Conservation (phyloP, 2,329 filamentous ascomycete genomes). For the Thielaviopsis punctulata region DNA sequence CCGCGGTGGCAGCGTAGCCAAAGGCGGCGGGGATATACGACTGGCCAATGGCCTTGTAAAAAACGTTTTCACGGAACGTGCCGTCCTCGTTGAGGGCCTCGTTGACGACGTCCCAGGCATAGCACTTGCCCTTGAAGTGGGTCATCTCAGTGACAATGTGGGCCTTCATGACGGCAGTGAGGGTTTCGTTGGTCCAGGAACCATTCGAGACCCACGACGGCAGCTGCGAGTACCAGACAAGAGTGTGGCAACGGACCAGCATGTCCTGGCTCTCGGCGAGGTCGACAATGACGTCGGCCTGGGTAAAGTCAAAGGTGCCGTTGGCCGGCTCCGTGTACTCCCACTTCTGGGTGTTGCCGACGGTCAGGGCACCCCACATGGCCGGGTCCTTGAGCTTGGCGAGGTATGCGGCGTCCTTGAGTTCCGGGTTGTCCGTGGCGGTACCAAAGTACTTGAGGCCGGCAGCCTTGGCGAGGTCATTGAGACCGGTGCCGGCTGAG, state of each 20-base stretch:
- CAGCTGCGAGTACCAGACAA: conserved; percentile 32
- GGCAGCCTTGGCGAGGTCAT: conserved; percentile 32
- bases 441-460: conserved; percentile 44
- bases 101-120: conserved; percentile 50
- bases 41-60: conserved; percentile 36
- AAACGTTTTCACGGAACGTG: conserved; percentile 33
- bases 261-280: conserved; percentile 26
- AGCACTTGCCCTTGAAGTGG: conserved; percentile 42
- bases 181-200: conserved; percentile 38
- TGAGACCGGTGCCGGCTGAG: conserved; percentile 21
- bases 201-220: conserved; percentile 16
- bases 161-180: conserved; percentile 32
- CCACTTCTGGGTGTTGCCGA: conserved; percentile 45
- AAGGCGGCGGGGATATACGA: conserved; percentile 42
- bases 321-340: conserved; percentile 40
- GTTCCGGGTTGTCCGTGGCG: conserved; percentile 35
- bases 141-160: conserved; percentile 42
- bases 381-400: conserved; percentile 33
- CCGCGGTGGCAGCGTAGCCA: conserved; percentile 33
- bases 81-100: conserved; percentile 43
- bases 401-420: conserved; percentile 28
- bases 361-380: conserved; percentile 45
- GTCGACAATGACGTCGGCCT: conserved; percentile 32
- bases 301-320: conserved; percentile 41
- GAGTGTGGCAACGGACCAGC: conserved; percentile 40